Evolutionary conservation across 2,329 filamentous ascomycete species (phyloP).

Genomic region (Coniochaeta prunicola): DNA sequence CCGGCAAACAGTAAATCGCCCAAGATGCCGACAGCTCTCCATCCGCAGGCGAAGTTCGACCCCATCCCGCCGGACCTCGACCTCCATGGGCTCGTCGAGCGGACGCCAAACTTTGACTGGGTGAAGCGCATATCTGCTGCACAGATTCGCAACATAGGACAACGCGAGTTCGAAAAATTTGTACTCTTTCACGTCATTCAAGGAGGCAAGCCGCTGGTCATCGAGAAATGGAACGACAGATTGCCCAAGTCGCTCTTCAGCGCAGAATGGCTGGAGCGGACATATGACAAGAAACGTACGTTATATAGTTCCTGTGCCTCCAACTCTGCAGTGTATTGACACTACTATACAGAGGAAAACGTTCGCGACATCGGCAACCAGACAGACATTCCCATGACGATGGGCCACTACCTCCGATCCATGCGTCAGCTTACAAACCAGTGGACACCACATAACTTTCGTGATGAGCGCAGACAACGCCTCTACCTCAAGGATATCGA

Average conservation of each 20-base stretch:
- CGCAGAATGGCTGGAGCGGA: conserved; percentile 69
- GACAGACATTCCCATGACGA: conserved; percentile 73
- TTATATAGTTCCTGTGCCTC: conserved; percentile 1
- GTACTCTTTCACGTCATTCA: conserved; percentile 76
- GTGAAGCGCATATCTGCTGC: conserved; percentile 72
- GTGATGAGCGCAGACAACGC: conserved; percentile 72
- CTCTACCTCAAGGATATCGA: conserved; percentile 97
- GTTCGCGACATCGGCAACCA: conserved; percentile 73
- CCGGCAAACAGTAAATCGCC: conserved; percentile 18
- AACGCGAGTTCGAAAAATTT: conserved; percentile 78
- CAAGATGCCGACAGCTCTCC: conserved; percentile 63
- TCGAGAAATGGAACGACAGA: conserved; percentile 77
- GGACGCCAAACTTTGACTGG: conserved; percentile 79
- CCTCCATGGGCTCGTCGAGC: conserved; percentile 66
- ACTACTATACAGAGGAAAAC: conserved; percentile 57
- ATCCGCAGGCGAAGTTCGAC: conserved; percentile 84
- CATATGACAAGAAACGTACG: conserved; percentile 72
- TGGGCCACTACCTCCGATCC: conserved; percentile 82
- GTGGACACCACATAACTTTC: conserved; percentile 68
- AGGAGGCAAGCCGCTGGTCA: conserved; percentile 79
- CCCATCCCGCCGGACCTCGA: conserved; percentile 84
- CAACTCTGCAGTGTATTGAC: not conserved
- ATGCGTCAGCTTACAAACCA: conserved; percentile 80
- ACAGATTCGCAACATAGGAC: conserved; percentile 69
- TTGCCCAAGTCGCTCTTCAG: conserved; percentile 76